A percentile compares a stretch with the other conserved stretches of the same genome.
Evolutionary conservation across 1,284 basidiomycete species (phyloP).

Genomic region (Rhizoctonia solani): DNA sequence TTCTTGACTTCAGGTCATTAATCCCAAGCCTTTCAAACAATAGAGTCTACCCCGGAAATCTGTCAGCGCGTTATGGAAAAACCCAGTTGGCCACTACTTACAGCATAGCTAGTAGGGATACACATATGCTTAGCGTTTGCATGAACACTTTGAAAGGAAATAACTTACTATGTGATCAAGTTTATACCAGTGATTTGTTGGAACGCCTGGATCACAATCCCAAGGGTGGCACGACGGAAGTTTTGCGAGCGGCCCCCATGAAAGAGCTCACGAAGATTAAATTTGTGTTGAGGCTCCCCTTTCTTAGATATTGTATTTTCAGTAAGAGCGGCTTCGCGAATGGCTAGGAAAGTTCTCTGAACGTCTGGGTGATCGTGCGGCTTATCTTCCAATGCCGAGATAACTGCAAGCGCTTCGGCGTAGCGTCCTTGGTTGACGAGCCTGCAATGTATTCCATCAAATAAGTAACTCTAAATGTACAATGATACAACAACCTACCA

Average conservation of each 20-base stretch:
- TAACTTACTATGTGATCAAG: constrained; percentile 63
- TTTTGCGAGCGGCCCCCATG: constrained; percentile 65
- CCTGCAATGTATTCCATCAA: constrained; percentile 42
- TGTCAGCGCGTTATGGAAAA: background rate
- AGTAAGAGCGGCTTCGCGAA: constrained; percentile 56
- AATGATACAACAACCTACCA: constrained; percentile 51
- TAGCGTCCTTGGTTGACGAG: constrained; percentile 63
- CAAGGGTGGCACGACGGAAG: constrained; percentile 62
- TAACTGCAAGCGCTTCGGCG: constrained; percentile 65
- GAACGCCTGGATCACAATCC: constrained; percentile 66
- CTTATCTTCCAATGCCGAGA: constrained; percentile 64
- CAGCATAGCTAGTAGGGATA: constrained; percentile 41
- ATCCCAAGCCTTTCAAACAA: constrained; percentile 65
- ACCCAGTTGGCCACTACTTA: constrained; percentile 36
- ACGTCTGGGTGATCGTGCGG: constrained; percentile 57
- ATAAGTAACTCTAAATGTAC: background rate
- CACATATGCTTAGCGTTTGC: constrained; percentile 38
- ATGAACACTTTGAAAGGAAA: constrained; percentile 41
- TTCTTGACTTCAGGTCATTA: constrained; percentile 61
- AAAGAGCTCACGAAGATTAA: constrained; percentile 57
- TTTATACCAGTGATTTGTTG: constrained; percentile 72
- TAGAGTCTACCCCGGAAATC: constrained; percentile 50
- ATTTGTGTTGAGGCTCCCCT: constrained; percentile 41
- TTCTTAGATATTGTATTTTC: constrained; percentile 44
- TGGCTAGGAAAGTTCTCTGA: constrained; percentile 58